Evolutionary conservation across 2,329 filamentous ascomycete species (phyloP), one percentile per base, ranked within the genome.

Genomic region (Sporothrix curviconia): DNA sequence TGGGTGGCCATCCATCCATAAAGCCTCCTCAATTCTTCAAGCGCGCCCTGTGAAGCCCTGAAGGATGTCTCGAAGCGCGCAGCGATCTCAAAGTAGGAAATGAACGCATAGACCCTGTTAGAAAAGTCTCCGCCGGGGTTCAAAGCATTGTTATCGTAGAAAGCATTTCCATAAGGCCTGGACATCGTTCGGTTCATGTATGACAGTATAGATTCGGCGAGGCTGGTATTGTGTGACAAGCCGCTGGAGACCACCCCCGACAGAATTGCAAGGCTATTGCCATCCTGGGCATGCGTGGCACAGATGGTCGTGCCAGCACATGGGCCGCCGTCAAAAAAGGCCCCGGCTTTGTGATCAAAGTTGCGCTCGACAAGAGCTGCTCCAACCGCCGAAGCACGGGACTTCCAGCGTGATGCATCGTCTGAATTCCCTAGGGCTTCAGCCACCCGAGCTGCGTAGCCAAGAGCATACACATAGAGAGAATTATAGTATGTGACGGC

Each of bases 401-500:
- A 51, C 3, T 63, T 64, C 77, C 77, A 80, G 11, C 72, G 67
- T 8, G 59, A 43, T 0, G 72, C 72, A 57, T 77, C 74, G 8
- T 55, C 58, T 0, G 59, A 17, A 4, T 69, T 59, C 1, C 63
- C 67, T 2, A 73, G 61, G 7, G 64, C 64, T 0, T 63, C 64
- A 3, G 77, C 76, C 1, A 79, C 71, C 2, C 68, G 65, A 1
- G 76, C 74, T 6, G 76, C 74, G n/a, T 72, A 69, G 1, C 67
- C 64, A 1, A 80, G 68, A 0, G 77, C 76, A 7, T 75, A 68
- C 2, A 77, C 71, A 56, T 80, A 79, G 3, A 80, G 68, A 0
- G 75, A 76, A 58, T 77, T 81, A 71, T 79, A 80, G 60, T 81
- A 81, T 0, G 76, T 78, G 22, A 78, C 72, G 74, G 67, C 0